Conservation (phyloP, 495 filamentous ascomycete species). For the Hapsidospora chrysogenum region DNA sequence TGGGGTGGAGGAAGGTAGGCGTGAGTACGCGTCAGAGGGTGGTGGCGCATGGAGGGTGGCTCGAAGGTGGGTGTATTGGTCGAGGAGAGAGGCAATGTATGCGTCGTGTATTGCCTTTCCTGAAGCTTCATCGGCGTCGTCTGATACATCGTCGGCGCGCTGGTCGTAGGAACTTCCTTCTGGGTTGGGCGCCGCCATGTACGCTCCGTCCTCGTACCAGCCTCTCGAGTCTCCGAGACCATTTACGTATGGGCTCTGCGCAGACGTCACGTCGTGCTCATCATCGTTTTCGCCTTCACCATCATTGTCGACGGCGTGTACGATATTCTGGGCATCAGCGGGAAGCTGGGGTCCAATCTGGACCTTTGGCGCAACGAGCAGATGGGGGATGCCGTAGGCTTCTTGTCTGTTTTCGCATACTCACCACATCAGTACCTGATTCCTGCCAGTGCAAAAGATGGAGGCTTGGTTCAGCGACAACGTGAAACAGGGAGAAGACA, state of each 20-base stretch:
- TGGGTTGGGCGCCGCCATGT: slow-evolving; percentile 1
- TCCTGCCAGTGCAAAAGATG: slow-evolving; percentile 7
- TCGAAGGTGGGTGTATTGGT: slow-evolving; percentile 43
- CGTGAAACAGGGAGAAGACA: slow-evolving; percentile 4
- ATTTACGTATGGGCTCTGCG: no score
- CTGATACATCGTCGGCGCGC: slow-evolving; percentile 8
- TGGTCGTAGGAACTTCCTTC: slow-evolving; percentile 5
- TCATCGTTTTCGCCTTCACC: slow-evolving; percentile 4
- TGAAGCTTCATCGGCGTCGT: slow-evolving; percentile 19
- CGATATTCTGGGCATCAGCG: slow-evolving; percentile 14
- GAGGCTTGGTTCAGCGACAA: slow-evolving; percentile 8
- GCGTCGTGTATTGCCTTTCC: slow-evolving; percentile 21
- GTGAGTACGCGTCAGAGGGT: slow-evolving; percentile 25
- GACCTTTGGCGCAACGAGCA: slow-evolving; percentile 38
- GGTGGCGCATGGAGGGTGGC: slow-evolving; percentile 37
- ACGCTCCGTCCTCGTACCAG: slow-evolving; percentile 4
- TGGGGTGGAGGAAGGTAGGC: slow-evolving; percentile 39
- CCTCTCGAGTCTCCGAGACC: background rate
- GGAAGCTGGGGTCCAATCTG: slow-evolving; percentile 23
- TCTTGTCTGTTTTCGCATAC: slow-evolving; percentile 43
- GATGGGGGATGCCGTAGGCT: slow-evolving; percentile 49
- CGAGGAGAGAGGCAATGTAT: slow-evolving; percentile 46
- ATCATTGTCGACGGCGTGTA: slow-evolving; percentile 6
- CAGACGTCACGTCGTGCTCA: background rate
- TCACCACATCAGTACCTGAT: slow-evolving; percentile 21